Conservation (phyloP, 305 asterid species). For the Solanum hybrid region DNA sequence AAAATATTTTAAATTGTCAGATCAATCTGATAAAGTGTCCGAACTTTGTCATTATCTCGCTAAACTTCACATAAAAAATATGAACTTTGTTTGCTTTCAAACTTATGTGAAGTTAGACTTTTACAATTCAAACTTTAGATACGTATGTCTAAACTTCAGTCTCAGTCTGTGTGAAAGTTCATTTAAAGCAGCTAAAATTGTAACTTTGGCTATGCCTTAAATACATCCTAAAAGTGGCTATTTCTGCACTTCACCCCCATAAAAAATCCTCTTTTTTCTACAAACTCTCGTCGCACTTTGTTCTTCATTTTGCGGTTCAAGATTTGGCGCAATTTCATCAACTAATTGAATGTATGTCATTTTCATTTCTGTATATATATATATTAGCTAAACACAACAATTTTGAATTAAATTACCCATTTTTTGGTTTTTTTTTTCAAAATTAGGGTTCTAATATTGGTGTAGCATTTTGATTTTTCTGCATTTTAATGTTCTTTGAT, state of each 20-base stretch:
- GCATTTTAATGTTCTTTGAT: background rate
- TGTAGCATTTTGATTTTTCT: background rate
- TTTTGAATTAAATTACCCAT: background rate
- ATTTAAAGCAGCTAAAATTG: background rate
- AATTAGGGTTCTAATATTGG: background rate
- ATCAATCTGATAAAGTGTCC: background rate
- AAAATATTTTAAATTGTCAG: too few relatives aligned
- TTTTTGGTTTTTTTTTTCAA: background rate
- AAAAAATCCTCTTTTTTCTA: background rate
- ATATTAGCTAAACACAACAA: background rate
- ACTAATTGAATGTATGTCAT: background rate
- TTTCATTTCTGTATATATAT: background rate
- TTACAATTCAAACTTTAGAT: background rate
- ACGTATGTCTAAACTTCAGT: background rate
- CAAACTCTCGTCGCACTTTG: background rate
- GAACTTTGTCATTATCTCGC: fast-evolving
- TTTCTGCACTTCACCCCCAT: background rate
- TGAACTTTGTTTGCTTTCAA: background rate
- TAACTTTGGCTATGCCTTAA: background rate
- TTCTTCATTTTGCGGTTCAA: background rate
- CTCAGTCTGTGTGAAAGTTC: background rate
- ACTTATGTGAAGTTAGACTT: background rate
- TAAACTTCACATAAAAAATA: background rate
- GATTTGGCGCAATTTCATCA: background rate
- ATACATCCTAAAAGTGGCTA: background rate